These are phyloP conservation scores for Carpinus viminea DNA, from an alignment of 306 rosid species.

Conservation along the genomic window DNA sequence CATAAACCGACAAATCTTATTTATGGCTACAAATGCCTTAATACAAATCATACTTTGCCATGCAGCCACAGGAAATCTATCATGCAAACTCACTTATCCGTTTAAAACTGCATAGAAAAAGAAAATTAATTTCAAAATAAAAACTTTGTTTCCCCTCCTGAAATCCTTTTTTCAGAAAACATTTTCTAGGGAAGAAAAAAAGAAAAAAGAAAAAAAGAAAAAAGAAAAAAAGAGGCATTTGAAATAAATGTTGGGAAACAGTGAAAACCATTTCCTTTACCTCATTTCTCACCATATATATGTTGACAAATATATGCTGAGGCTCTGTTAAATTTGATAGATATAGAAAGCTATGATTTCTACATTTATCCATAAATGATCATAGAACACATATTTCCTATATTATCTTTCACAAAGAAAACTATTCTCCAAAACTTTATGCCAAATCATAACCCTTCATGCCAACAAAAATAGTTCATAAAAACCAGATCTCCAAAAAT, in stretches of 20 bases:
- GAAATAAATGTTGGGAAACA: not conserved
- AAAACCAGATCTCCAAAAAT: not conserved
- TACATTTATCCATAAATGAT: not conserved
- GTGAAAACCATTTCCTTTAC: not conserved
- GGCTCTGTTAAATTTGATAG: not conserved
- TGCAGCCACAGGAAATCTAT: not conserved
- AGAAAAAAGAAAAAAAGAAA: no score
- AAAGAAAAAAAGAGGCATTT: no score
- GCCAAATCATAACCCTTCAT: not conserved
- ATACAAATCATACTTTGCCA: not conserved
- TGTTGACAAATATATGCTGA: not conserved
- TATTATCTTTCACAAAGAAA: not conserved
- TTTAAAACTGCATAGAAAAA: not conserved
- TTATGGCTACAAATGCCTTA: not conserved
- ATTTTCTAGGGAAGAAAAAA: not conserved
- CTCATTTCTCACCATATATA: not conserved
- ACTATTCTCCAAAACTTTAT: not conserved
- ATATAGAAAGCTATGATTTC: not conserved
- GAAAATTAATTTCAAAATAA: not conserved
- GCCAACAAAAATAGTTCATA: not conserved
- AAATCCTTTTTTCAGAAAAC: not conserved
- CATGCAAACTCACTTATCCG: not conserved
- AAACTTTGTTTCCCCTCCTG: not conserved
- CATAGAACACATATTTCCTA: no score
- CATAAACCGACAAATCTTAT: not conserved